phyloP scores from a whole-genome alignment of 495 filamentous ascomycete species.

The Aspergillus conjunctus region DNA sequence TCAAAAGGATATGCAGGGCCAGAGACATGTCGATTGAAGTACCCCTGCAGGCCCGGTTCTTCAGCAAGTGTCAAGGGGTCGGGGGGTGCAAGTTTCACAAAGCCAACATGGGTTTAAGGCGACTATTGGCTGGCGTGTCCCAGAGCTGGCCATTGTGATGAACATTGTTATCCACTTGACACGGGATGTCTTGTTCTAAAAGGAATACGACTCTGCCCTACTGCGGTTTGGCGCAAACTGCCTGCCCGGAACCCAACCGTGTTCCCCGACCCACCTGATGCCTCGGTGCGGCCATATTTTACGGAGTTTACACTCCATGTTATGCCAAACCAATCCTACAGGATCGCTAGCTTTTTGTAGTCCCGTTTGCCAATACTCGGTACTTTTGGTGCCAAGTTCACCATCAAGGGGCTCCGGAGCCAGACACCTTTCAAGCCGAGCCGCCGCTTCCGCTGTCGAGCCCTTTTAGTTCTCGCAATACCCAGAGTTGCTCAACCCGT shows the following conservation, averaged over 20 bases:
- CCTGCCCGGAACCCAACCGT: background rate
- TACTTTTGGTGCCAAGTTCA: no score
- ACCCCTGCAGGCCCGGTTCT: background rate
- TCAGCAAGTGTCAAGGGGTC: background rate
- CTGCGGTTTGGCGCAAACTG: background rate
- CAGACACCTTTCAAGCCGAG: no score
- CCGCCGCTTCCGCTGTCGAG: no score
- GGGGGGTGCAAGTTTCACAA: background rate
- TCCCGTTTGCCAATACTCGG: no score
- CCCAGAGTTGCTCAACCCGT: no score
- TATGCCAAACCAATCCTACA: no score
- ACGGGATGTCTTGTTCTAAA: background rate
- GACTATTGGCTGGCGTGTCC: background rate
- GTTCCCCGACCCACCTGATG: background rate
- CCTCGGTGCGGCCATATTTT: background rate
- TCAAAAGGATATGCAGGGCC: background rate
- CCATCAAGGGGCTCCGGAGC: no score
- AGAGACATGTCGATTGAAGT: slow-evolving; percentile 1
- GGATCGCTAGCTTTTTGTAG: no score
- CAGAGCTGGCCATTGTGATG: background rate
- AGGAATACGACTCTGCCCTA: background rate
- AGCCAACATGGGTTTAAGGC: background rate
- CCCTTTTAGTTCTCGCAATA: no score
- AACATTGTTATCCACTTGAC: background rate
- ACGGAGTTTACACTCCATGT: no score